Base-by-base conservation (phyloP, 2,329 filamentous ascomycete genomes). In the Alternaria sp. region DNA sequence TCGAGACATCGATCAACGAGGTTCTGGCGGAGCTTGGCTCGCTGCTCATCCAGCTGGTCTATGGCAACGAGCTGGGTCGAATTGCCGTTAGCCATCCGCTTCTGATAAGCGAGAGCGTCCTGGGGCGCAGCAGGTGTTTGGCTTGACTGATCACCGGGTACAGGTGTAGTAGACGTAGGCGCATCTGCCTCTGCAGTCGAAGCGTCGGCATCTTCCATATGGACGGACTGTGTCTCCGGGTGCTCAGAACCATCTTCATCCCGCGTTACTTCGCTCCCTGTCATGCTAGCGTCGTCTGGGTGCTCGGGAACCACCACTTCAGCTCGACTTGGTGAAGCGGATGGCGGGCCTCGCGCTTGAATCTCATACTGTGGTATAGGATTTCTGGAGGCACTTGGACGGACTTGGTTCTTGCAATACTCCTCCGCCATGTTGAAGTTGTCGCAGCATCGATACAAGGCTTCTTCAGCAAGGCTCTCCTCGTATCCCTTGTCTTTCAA, bases 1-100 rank as follows among this genome's bases (percentile, higher is more conserved):
- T 97, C 94, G 21, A 99, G 84, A 68, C 92, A 97, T 61, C 93
- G 91, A 71, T 97, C 94, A 62, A 98, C 94, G 58, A 98, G 81
- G 59, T 92, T 90, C 19, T 88, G 85, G 43, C 93, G 88, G 44
- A 98, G 84, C n/a, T 85, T 86, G 5, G 86, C 85, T 49, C 96
- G 89, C 77, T 92, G 87, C 32, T 87, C 87, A 66, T 97, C 92
- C 7, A 99, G 84, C 68, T 93, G 91, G 61, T 97, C 92, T 61
- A 93, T 85, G 0, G 91, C 91, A 30, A 89, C 79, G 56, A 80
- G 77, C 3, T 82, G 78, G 15, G 74, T 67, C 7, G 70, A 65
- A 47, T 80, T 80, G 7, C 75, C 76, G 47, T 67, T 65, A 28
- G 69, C 65, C 69, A 75, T 77, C 11, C 75, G 67, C 59, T 74